These are phyloP conservation scores for Amanita inopinata DNA, from an alignment of 768 basidiomycete species.

Conservation along the genomic window DNA sequence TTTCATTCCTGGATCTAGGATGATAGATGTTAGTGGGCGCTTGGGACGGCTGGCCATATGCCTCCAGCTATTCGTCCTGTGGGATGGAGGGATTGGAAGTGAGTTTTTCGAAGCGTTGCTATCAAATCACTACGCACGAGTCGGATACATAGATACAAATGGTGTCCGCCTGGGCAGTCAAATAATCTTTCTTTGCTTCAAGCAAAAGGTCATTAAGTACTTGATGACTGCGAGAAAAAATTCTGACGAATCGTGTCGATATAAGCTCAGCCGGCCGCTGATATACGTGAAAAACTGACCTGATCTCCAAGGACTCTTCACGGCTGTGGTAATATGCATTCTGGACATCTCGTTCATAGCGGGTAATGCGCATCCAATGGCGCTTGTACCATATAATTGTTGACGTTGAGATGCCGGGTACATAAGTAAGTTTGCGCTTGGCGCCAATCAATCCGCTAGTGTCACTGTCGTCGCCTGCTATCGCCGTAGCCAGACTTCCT, in stretches of 20 bases:
- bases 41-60: slow-evolving; percentile 50
- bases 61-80: slow-evolving; percentile 36
- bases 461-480: slow-evolving; percentile 30
- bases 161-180: slow-evolving; percentile 37
- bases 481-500: slow-evolving; percentile 19
- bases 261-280: too few relatives aligned
- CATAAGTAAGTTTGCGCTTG: slow-evolving; percentile 28
- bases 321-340: slow-evolving; percentile 22
- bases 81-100: background rate
- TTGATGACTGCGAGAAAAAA: slow-evolving; percentile 35
- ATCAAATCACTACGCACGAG: slow-evolving; percentile 16
- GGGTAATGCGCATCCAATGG: slow-evolving; percentile 31
- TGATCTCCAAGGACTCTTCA: slow-evolving; percentile 31
- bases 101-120: background rate
- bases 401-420: slow-evolving; percentile 30
- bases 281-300: slow-evolving; percentile 26
- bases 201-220: slow-evolving; percentile 43
- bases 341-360: slow-evolving; percentile 23
- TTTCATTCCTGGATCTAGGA: slow-evolving; percentile 61
- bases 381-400: slow-evolving; percentile 41
- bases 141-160: slow-evolving; percentile 47
- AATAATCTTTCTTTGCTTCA: slow-evolving; percentile 44
- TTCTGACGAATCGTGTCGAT: too few relatives aligned
- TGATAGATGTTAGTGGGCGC: slow-evolving; percentile 55
- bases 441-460: slow-evolving; percentile 14